These are phyloP conservation scores for Boeremia exigua DNA, from an alignment of 2,329 filamentous ascomycete species.

Conservation along the genomic window DNA sequence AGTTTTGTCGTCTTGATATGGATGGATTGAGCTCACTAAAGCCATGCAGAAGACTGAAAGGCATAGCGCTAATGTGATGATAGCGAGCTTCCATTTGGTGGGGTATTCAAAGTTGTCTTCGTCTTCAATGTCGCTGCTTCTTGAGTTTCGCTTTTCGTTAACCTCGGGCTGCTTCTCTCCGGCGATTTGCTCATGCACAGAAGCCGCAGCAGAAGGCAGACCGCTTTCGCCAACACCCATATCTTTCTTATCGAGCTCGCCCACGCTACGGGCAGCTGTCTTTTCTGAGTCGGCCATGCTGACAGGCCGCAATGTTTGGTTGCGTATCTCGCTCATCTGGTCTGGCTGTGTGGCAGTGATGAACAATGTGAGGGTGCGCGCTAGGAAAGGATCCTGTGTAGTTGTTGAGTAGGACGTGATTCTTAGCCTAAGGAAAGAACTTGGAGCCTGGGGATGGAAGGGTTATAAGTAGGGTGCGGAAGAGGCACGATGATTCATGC, in stretches of 20 bases:
- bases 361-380: slow-evolving; percentile 1
- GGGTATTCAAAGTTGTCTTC: slow-evolving; percentile 46
- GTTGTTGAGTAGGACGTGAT: not conserved
- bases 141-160: slow-evolving; percentile 24
- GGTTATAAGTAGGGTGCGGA: slow-evolving; percentile 23
- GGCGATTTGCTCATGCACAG: slow-evolving; percentile 24
- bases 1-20: not conserved
- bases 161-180: slow-evolving; percentile 16
- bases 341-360: not conserved
- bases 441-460: slow-evolving; percentile 14
- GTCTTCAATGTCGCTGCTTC: slow-evolving; percentile 27
- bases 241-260: slow-evolving; percentile 37
- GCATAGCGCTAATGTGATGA: slow-evolving; percentile 44
- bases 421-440: not conserved
- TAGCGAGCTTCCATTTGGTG: slow-evolving; percentile 40
- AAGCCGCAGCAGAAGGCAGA: slow-evolving; percentile 29
- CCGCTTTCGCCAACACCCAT: slow-evolving; percentile 25
- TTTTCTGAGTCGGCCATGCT: slow-evolving; percentile 45
- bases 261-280: slow-evolving; percentile 37
- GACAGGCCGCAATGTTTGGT: slow-evolving; percentile 30
- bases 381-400: slow-evolving; percentile 4
- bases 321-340: slow-evolving; percentile 34
- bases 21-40: slow-evolving; percentile 28
- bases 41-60: slow-evolving; percentile 50
- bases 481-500: slow-evolving; percentile 13